phyloP scores from a whole-genome alignment of 345 rosid genomes.

The Boechera retrofracta region DNA sequence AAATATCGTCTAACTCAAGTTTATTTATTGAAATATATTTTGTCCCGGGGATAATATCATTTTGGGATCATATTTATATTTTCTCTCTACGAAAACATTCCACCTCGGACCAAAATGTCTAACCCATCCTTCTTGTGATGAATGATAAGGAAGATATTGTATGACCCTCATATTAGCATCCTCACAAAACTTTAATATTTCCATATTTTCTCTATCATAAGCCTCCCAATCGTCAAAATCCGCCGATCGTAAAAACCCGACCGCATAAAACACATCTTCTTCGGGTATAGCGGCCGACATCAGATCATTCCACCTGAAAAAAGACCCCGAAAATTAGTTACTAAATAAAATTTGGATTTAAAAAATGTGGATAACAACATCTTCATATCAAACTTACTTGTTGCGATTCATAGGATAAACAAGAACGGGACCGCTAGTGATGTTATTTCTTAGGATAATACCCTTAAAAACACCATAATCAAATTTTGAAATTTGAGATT shows the following conservation, averaged over 20 bases:
- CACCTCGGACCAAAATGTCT: conserved; percentile 83
- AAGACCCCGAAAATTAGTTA: neutral
- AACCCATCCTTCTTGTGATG: conserved; percentile 61
- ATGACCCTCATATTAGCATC: conserved; percentile 55
- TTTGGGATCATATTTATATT: conserved; percentile 81
- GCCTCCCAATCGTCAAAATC: conserved; percentile 59
- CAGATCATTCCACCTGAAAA: conserved; percentile 76
- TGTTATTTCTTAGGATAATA: conserved; percentile 67
- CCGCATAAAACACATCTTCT: conserved; percentile 81
- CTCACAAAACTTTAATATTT: conserved; percentile 62
- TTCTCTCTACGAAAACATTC: conserved; percentile 58
- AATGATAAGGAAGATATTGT: conserved; percentile 71
- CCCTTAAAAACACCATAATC: conserved; percentile 66
- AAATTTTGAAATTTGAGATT: conserved; percentile 66
- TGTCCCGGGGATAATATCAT: conserved; percentile 88
- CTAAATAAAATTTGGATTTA: neutral
- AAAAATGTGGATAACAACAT: neutral
- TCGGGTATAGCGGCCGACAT: conserved; percentile 79
- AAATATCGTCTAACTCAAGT: conserved; percentile 12
- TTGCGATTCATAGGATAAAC: conserved; percentile 82
- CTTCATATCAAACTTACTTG: conserved; percentile 52
- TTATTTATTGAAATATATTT: conserved; percentile 57
- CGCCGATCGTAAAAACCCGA: conserved; percentile 79
- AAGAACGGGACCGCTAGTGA: conserved; percentile 70
- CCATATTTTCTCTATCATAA: conserved; percentile 61